A percentile compares a stretch with the other conserved stretches of the same genome.
These are phyloP conservation scores for Pleurotus giganteus DNA, from an alignment of 768 basidiomycete species.

Conservation along the genomic window DNA sequence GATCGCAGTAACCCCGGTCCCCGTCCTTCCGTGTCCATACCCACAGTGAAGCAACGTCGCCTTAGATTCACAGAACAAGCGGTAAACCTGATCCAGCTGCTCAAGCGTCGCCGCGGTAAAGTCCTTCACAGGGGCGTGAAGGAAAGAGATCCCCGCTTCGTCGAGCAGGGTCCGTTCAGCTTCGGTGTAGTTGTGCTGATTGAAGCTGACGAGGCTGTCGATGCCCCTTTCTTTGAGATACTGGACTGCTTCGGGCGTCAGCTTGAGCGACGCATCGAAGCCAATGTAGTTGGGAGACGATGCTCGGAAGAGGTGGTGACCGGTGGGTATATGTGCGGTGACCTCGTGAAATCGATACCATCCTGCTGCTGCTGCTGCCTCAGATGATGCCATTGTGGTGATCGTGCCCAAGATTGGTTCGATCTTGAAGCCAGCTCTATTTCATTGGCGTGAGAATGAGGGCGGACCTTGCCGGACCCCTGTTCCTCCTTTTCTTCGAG, in stretches of 20 bases:
- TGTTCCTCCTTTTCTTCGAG: too few relatives aligned
- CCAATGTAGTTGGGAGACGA: slow-evolving; percentile 20
- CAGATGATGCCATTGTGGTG: not conserved
- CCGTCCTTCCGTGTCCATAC: slow-evolving; percentile 15
- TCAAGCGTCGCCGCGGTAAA: slow-evolving; percentile 17
- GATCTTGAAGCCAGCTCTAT: too few relatives aligned
- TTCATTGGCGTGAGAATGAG: too few relatives aligned
- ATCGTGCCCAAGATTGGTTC: too few relatives aligned
- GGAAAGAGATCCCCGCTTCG: slow-evolving; percentile 12
- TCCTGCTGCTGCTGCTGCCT: slow-evolving; percentile 1
- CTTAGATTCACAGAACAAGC: slow-evolving; percentile 11
- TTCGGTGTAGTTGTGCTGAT: slow-evolving; percentile 12
- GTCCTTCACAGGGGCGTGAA: slow-evolving; percentile 19
- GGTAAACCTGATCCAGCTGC: slow-evolving; percentile 15
- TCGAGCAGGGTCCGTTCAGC: slow-evolving; percentile 11
- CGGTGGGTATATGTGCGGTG: slow-evolving; percentile 10
- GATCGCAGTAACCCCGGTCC: slow-evolving; percentile 13
- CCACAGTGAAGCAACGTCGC: slow-evolving; percentile 20
- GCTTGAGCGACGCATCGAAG: slow-evolving; percentile 13
- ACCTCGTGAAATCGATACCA: slow-evolving; percentile 18
- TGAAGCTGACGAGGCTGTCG: slow-evolving; percentile 19
- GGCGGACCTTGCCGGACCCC: too few relatives aligned
- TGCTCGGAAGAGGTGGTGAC: slow-evolving; percentile 19
- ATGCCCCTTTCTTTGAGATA: slow-evolving; percentile 15
- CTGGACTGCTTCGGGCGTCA: slow-evolving; percentile 14